phyloP scores from a whole-genome alignment of 768 basidiomycete genomes.

The Roridomyces roridus region DNA sequence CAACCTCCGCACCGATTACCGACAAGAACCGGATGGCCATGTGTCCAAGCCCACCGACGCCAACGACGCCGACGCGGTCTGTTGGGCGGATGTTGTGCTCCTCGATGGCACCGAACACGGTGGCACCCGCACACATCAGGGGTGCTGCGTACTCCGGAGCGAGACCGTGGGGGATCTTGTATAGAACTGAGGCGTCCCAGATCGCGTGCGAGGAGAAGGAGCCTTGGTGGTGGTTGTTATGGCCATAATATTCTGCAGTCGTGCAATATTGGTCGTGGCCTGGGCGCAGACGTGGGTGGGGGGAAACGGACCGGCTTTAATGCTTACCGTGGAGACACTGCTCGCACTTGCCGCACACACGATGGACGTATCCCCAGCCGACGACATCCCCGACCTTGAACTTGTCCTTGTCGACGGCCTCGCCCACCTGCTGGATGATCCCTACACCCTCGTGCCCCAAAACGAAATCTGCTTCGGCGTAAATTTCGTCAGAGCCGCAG shows the following conservation, averaged over 20 bases:
- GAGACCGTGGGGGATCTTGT: constrained; percentile 37
- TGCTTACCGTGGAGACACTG: background rate
- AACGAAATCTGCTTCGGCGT: constrained; percentile 35
- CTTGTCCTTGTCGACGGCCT: constrained; percentile 37
- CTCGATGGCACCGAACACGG: constrained; percentile 6
- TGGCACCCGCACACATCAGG: constrained; percentile 32
- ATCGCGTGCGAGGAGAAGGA: constrained; percentile 40
- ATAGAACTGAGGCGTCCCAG: constrained; percentile 38
- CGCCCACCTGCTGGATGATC: constrained; percentile 27
- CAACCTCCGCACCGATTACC: constrained; percentile 46
- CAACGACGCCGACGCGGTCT: constrained; percentile 39
- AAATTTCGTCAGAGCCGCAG: constrained; percentile 42
- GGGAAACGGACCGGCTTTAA: background rate
- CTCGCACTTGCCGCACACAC: constrained; percentile 9
- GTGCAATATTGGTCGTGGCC: constrained; percentile 1
- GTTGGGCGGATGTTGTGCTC: constrained; percentile 27
- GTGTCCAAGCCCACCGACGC: constrained; percentile 43
- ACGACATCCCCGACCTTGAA: background rate
- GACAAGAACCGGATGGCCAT: constrained; percentile 43
- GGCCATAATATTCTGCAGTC: background rate
- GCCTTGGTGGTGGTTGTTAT: constrained; percentile 6
- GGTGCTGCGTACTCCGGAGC: constrained; percentile 36
- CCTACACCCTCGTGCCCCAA: constrained; percentile 36
- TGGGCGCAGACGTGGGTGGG: background rate
- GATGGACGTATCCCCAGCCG: background rate